Evolutionary conservation across 2,329 filamentous ascomycete species (phyloP).

Genomic region (Claviceps paspali): DNA sequence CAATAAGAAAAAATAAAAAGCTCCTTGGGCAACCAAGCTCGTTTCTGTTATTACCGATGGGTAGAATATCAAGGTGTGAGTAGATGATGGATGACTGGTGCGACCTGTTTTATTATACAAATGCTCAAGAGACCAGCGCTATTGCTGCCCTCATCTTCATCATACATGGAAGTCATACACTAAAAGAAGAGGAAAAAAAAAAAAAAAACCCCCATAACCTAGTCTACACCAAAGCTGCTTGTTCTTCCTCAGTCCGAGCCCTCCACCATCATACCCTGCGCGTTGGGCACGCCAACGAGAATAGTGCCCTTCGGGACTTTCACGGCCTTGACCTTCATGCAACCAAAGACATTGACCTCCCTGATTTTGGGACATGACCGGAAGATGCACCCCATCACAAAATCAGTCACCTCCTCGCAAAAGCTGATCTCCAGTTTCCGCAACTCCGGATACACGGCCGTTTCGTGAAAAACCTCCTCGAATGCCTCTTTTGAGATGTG

Average conservation of each 20-base stretch:
- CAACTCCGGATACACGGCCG: slow-evolving; percentile 50
- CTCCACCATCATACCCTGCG: slow-evolving; percentile 44
- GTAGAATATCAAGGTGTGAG: too few relatives aligned
- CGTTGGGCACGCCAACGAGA: slow-evolving; percentile 43
- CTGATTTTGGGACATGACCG: slow-evolving; percentile 44
- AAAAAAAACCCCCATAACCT: background rate
- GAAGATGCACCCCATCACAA: slow-evolving; percentile 48
- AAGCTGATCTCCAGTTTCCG: slow-evolving; percentile 65
- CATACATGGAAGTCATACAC: too few relatives aligned
- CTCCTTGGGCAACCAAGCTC: too few relatives aligned
- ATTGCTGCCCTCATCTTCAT: too few relatives aligned
- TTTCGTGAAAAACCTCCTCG: slow-evolving; percentile 52
- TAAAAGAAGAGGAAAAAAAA: background rate
- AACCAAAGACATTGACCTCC: slow-evolving; percentile 48
- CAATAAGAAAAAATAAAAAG: too few relatives aligned
- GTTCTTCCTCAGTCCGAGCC: slow-evolving; percentile 14
- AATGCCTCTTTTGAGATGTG: slow-evolving; percentile 63
- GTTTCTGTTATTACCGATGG: too few relatives aligned
- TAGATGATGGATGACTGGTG: too few relatives aligned
- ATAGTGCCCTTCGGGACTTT: slow-evolving; percentile 39
- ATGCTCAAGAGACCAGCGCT: too few relatives aligned
- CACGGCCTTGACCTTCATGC: slow-evolving; percentile 44
- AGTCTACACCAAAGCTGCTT: background rate
- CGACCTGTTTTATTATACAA: background rate
- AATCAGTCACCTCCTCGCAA: slow-evolving; percentile 51